Evolutionary conservation across 139 green algal genomes (phyloP), one percentile per base, ranked within the genome.

Genomic region (Volvox africanus): DNA sequence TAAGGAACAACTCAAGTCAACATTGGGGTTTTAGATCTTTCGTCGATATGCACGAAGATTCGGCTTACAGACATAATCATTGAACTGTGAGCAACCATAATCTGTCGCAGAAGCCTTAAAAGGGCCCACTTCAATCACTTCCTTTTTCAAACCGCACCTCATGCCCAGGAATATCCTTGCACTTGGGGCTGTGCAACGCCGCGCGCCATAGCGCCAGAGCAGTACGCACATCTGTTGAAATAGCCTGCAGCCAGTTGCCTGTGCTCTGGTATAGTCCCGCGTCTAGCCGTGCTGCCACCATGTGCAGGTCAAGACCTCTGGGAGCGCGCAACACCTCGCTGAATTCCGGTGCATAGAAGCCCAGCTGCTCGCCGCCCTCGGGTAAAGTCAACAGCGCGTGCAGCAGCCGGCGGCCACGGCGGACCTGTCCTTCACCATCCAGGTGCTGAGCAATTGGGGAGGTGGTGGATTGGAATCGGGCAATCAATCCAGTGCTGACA

Each of bases 211-310:
- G 89, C 26, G 88, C 36, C 24, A 92, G 94, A 24, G 93, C 94
- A 19, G 81, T 50, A 0, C 67, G 61, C 1, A 97, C 61, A 62
- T 97, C 96, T 5, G 89, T 87, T 20, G 81, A 87, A 26, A 98
- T 93, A 0, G 95, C 94, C 0, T 90, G 62, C 61, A 96, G 65
- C 44, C 91, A 91, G 75, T 93, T 35, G 67, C 83, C 89, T 61
- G 89, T 93, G 36, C 82, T 88, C 17, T 87, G 44, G 83, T 96
- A 96, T 35, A 96, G 83, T 22, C 91, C 91, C 30, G 89, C 83
- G 67, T 96, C 90, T 69, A 96, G 92, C 2, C 94, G 87, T 11
- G 82, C 81, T 1, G 92, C 85, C 19, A 96, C 90, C 16, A 33
- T 85, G 88, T 94, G 92, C 82, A 96, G 91, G 80, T 96, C 94